Evolutionary conservation across 1,284 basidiomycete genomes (phyloP).

Genomic region (Malassezia yamatoensis): DNA sequence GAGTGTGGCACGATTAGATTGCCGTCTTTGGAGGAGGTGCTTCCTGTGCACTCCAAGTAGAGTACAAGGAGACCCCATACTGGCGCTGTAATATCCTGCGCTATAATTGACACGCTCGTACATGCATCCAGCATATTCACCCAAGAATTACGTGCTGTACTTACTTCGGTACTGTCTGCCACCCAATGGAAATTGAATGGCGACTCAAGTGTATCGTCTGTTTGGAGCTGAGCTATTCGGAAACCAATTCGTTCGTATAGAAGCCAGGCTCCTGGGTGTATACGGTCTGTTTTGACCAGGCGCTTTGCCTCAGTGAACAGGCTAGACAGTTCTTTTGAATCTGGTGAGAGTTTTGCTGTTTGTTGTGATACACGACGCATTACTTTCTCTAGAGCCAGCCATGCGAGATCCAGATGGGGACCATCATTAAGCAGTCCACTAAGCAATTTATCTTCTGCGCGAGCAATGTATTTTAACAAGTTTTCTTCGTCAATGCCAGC

Average conservation of each 20-base stretch:
- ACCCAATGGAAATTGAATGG: slow-evolving; percentile 2
- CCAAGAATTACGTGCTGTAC: slow-evolving; percentile 3
- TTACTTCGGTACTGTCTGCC: neutral
- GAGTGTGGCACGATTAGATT: neutral
- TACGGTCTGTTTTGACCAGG: neutral
- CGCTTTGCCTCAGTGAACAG: neutral
- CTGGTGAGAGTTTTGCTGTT: neutral
- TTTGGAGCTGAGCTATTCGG: neutral
- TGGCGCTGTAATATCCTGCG: slow-evolving; percentile 4
- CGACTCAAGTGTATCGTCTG: neutral
- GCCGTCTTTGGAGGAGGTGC: neutral
- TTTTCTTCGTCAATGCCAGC: slow-evolving; percentile 30
- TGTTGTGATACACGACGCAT: neutral
- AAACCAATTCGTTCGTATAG: slow-evolving; percentile 1
- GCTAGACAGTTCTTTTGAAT: neutral
- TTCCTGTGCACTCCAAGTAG: neutral
- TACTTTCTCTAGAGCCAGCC: slow-evolving; percentile 7
- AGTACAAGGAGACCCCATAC: slow-evolving; percentile 9
- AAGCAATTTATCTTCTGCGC: slow-evolving; percentile 16
- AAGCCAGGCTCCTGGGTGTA: slow-evolving; percentile 9
- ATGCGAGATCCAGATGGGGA: neutral
- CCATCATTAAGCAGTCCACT: neutral
- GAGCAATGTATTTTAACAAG: slow-evolving; percentile 24
- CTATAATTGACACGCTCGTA: neutral
- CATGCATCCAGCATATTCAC: slow-evolving; percentile 6